These are phyloP conservation scores for Cystoderma amianthinum DNA, from an alignment of 768 basidiomycete genomes.

Conservation along the genomic window DNA sequence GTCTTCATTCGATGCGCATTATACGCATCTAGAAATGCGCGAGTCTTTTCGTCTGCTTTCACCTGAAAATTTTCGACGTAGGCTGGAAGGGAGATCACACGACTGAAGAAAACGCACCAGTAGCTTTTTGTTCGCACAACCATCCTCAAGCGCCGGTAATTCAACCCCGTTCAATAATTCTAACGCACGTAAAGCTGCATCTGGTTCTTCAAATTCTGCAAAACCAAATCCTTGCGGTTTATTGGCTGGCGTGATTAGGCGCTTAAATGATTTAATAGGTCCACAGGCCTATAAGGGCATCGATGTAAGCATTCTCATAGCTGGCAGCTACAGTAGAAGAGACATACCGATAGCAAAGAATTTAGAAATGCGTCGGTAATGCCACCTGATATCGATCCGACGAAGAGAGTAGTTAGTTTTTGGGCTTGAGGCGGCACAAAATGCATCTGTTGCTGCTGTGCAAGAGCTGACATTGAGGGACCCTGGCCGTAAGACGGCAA, in stretches of 20 bases:
- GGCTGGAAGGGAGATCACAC: slow-evolving; percentile 35
- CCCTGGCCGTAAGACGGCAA: slow-evolving; percentile 87
- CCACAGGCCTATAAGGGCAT: slow-evolving; percentile 91
- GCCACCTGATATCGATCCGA: slow-evolving; percentile 94
- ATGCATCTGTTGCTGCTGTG: slow-evolving; percentile 76
- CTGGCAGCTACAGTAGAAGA: background rate
- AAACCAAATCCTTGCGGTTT: slow-evolving; percentile 97
- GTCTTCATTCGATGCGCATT: slow-evolving; percentile 71
- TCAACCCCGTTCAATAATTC: slow-evolving; percentile 43
- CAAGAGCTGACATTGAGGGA: slow-evolving; percentile 86
- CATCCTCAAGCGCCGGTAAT: slow-evolving; percentile 46
- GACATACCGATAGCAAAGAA: slow-evolving; percentile 64
- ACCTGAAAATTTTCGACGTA: slow-evolving; percentile 52
- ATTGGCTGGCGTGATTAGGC: slow-evolving; percentile 86
- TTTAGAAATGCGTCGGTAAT: slow-evolving; percentile 82
- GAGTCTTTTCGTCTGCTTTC: slow-evolving; percentile 96
- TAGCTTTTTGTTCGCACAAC: slow-evolving; percentile 43
- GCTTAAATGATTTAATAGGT: slow-evolving; percentile 82
- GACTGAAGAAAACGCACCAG: slow-evolving; percentile 49
- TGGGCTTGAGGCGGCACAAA: slow-evolving; percentile 62
- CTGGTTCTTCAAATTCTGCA: slow-evolving; percentile 91
- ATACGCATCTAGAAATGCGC: slow-evolving; percentile 82
- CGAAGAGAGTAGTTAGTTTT: slow-evolving; percentile 74
- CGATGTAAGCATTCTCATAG: slow-evolving; percentile 1
- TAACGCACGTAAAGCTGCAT: slow-evolving; percentile 73